These are phyloP conservation scores for Zalaria obscura DNA, from an alignment of 2,329 filamentous ascomycete species.

Conservation along the genomic window DNA sequence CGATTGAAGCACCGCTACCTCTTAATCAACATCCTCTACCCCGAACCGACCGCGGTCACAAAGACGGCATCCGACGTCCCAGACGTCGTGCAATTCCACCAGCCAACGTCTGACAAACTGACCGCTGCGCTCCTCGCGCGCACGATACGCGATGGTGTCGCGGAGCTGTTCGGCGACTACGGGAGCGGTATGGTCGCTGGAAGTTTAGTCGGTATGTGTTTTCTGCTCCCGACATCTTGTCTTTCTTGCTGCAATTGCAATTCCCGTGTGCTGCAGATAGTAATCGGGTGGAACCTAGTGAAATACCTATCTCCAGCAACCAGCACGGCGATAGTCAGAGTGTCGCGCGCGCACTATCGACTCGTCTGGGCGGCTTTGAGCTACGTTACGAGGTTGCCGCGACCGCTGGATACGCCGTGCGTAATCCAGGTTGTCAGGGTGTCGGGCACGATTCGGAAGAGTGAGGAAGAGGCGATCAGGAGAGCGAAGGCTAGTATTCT, in stretches of 20 bases:
- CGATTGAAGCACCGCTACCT: conserved; percentile 93
- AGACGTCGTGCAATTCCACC: conserved; percentile 58
- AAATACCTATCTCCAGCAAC: conserved; percentile 91
- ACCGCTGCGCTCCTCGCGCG: conserved; percentile 51
- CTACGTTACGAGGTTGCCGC: conserved; percentile 57
- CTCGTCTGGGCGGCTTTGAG: conserved; percentile 84
- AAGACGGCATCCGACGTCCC: conserved; percentile 27
- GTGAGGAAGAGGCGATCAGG: conserved; percentile 76
- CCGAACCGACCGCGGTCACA: conserved; percentile 30
- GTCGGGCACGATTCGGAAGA: conserved; percentile 84
- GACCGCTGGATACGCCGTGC: conserved; percentile 47
- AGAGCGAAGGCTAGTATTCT: conserved; percentile 60
- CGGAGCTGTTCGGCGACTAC: conserved; percentile 74
- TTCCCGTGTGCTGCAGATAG: too few species aligned
- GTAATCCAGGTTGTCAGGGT: conserved; percentile 76
- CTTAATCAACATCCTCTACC: conserved; percentile 86
- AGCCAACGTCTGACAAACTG: conserved; percentile 61
- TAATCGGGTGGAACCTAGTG: too few species aligned
- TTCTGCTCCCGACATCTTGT: too few species aligned
- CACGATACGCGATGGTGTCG: conserved; percentile 56
- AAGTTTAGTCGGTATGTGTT: conserved; percentile 49
- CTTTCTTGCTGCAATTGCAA: too few species aligned
- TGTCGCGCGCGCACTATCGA: conserved; percentile 67
- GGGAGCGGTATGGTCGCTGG: conserved; percentile 61
- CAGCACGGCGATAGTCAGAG: conserved; percentile 81